phyloP scores from a whole-genome alignment of 768 basidiomycete species.

The Russula abietina region DNA sequence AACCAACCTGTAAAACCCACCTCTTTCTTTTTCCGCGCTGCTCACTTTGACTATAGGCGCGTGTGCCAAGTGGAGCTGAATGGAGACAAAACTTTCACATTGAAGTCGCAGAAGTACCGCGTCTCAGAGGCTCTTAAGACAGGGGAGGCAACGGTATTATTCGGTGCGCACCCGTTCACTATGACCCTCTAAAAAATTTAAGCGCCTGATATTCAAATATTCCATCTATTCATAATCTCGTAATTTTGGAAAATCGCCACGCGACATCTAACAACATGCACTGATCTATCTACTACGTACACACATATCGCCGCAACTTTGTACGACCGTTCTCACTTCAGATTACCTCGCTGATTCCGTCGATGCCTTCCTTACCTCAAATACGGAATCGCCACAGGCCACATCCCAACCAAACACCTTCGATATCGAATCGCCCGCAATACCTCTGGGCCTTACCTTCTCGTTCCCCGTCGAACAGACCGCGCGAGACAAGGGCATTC shows the following conservation, averaged over 20 bases:
- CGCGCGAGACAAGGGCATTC: conserved; percentile 81
- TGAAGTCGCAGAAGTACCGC: conserved; percentile 95
- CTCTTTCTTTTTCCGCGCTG: not conserved
- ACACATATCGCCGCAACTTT: not conserved
- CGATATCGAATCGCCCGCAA: conserved; percentile 33
- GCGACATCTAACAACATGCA: not conserved
- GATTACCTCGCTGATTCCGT: conserved; percentile 98
- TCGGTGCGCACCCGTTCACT: conserved; percentile 49
- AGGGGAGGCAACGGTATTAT: conserved; percentile 80
- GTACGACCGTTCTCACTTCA: conserved; percentile 30
- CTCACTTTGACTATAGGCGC: conserved; percentile 48
- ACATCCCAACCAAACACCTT: conserved; percentile 28
- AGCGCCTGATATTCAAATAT: not conserved
- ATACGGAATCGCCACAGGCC: conserved; percentile 4
- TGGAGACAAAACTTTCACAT: conserved; percentile 81
- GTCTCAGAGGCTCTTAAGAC: conserved; percentile 92
- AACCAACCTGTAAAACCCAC: conserved; percentile 82
- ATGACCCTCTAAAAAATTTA: not conserved
- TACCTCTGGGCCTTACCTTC: conserved; percentile 88
- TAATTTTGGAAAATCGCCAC: not conserved
- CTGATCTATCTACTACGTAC: not conserved
- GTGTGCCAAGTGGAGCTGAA: conserved; percentile 92
- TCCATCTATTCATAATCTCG: not conserved
- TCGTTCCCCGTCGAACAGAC: conserved; percentile 98
- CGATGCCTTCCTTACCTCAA: conserved; percentile 83